phyloP scores from a whole-genome alignment of 2,329 filamentous ascomycete species.

The Xylariaceae sp. region DNA sequence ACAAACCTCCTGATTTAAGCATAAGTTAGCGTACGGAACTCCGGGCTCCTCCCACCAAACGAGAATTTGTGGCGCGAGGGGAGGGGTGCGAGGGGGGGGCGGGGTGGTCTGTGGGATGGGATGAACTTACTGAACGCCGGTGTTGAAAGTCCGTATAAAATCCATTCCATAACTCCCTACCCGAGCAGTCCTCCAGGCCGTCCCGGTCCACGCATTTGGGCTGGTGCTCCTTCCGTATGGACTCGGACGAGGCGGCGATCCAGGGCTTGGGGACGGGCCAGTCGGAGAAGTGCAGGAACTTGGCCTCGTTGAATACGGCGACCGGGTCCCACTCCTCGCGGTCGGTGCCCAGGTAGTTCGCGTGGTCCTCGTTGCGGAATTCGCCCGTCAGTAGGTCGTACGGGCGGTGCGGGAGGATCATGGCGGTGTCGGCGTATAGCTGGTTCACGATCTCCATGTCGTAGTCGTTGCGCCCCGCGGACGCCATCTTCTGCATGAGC shows the following conservation, averaged over 20 bases:
- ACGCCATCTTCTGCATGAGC: constrained; percentile 40
- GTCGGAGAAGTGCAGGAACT: constrained; percentile 72
- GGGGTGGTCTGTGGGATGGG: background rate
- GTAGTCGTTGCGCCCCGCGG: constrained; percentile 45
- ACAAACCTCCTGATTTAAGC: constrained; percentile 13
- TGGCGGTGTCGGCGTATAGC: constrained; percentile 59
- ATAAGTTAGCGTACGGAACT: constrained; percentile 9
- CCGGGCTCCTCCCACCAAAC: no score
- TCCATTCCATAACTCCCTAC: constrained; percentile 38
- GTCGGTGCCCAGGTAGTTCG: constrained; percentile 43
- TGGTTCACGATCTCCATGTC: constrained; percentile 72
- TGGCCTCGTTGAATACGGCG: constrained; percentile 59
- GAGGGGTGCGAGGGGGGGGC: background rate
- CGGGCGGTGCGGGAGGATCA: constrained; percentile 65
- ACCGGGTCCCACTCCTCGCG: constrained; percentile 60
- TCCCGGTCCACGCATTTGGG: constrained; percentile 37
- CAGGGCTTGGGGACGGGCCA: constrained; percentile 69
- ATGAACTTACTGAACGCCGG: constrained; percentile 32
- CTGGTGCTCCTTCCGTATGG: constrained; percentile 32
- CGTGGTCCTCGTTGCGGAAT: constrained; percentile 57
- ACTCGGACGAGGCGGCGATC: constrained; percentile 34
- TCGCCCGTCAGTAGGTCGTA: constrained; percentile 66
- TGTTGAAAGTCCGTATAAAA: constrained; percentile 40
- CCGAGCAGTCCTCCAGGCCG: constrained; percentile 37
- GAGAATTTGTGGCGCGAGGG: no score